phyloP scores from a whole-genome alignment of 2,329 filamentous ascomycete genomes.

The Tolypocladium endophyticum region DNA sequence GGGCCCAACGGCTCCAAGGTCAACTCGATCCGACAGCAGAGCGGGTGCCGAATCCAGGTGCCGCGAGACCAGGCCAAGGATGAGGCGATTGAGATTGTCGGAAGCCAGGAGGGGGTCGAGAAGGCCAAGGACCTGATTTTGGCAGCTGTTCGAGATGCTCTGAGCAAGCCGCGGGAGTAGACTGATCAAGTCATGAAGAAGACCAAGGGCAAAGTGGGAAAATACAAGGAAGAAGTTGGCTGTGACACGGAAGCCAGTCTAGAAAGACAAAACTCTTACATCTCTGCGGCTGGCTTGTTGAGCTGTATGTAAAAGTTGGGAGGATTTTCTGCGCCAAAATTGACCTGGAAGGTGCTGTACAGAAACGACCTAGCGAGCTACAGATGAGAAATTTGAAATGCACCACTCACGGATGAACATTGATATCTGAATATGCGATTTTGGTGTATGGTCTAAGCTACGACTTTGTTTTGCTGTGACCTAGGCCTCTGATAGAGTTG shows the following conservation, averaged over 20 bases:
- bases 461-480: background rate
- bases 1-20: slow-evolving; percentile 84
- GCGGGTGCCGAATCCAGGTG: slow-evolving; percentile 87
- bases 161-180: slow-evolving; percentile 22
- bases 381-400: background rate
- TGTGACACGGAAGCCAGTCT: background rate
- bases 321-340: background rate
- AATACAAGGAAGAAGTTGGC: background rate
- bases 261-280: background rate
- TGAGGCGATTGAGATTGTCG: slow-evolving; percentile 86
- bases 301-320: background rate
- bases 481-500: background rate
- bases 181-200: background rate
- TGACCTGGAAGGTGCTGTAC: background rate
- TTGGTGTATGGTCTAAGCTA: background rate
- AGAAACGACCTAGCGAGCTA: background rate
- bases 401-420: no score
- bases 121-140: slow-evolving; percentile 83
- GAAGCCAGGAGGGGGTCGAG: slow-evolving; percentile 69
- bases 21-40: slow-evolving; percentile 85
- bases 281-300: background rate
- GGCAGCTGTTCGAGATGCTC: slow-evolving; percentile 61
- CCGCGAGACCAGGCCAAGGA: slow-evolving; percentile 64
- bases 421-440: no score
- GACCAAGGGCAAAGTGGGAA: background rate